Base-by-base conservation (phyloP, 257 asterid species). In the Parsonsia alboflavescens region DNA sequence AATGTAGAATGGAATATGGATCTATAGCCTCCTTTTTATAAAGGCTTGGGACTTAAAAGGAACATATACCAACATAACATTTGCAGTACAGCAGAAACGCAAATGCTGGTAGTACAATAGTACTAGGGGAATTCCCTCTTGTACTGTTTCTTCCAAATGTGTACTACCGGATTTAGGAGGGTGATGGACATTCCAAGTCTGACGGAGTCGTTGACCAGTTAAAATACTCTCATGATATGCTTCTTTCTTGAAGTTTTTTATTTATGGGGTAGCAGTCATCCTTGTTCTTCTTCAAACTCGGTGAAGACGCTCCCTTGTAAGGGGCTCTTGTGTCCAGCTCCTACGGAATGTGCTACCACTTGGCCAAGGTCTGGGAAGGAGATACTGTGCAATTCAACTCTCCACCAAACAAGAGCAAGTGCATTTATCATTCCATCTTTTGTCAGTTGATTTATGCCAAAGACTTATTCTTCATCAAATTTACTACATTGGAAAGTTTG, bases 81-180 rank as follows among this genome's bases (percentile, higher is more conserved):
- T 65, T 39, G 70, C 70, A 65, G 70, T 65, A 65, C 49, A 64
- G 24, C 46, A 65, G 13, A 63, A 74, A 79, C 61, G 71, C 76
- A 69, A 74, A 17, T 70, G 82, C 44, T 41, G 12, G 82, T 26
- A 26, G 82, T 79, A 74, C 73, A 33, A 7, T 42, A 42, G 46
- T 62, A 53, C 33, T 26, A 19, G 5, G 13, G 36, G 56, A 41
- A 5, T 54, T 30, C 62, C 28, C 53, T 68, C 53, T 68, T 57
- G 78, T 44, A 76, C 22, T 68, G 19, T 70, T 48, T 8, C 49
- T 24, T 63, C 33, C 56, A 9, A 33, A 10, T 3, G 46, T 46
- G 80, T 76, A 76, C 80, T 70, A 59, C 75, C 71, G 15, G 9
- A 49, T 17, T 24, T 26, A 21, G 1, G 15, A 17, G 6, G 19